A percentile compares a stretch with the other conserved stretches of the same genome.
These are phyloP conservation scores for Cucurbita ficifolia DNA, from an alignment of 306 rosid genomes.

Conservation along the genomic window DNA sequence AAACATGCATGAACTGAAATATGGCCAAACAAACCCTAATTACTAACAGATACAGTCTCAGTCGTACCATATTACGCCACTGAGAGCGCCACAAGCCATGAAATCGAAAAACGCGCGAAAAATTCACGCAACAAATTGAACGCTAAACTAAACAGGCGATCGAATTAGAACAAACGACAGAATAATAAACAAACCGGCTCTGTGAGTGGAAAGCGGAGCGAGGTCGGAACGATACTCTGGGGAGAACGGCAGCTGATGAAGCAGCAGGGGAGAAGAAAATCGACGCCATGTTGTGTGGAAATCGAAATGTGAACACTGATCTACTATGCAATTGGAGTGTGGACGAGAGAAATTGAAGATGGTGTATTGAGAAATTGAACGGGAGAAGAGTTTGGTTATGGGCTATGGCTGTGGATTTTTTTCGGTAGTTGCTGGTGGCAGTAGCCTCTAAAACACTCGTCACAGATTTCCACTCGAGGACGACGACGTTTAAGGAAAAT, in stretches of 20 bases:
- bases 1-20: constrained; percentile 26
- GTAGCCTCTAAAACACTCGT: neutral
- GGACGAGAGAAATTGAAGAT: neutral
- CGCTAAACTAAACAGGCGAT: neutral
- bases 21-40: neutral
- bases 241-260: constrained; percentile 24
- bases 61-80: neutral
- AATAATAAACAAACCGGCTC: constrained; percentile 30
- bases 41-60: neutral
- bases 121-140: neutral
- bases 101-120: neutral
- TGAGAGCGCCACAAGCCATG: neutral
- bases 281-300: constrained; percentile 41
- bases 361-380: neutral
- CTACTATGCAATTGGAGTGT: no score
- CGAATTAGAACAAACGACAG: neutral
- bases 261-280: constrained; percentile 29
- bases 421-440: neutral
- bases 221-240: constrained; percentile 16
- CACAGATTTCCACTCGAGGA: neutral
- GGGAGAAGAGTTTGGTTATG: neutral
- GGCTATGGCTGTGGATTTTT: neutral
- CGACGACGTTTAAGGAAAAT: neutral
- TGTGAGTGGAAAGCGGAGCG: constrained; percentile 29
- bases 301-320: neutral